Base-by-base conservation (phyloP, 2,329 filamentous ascomycete genomes). In the Dothideomycetidae sp. region DNA sequence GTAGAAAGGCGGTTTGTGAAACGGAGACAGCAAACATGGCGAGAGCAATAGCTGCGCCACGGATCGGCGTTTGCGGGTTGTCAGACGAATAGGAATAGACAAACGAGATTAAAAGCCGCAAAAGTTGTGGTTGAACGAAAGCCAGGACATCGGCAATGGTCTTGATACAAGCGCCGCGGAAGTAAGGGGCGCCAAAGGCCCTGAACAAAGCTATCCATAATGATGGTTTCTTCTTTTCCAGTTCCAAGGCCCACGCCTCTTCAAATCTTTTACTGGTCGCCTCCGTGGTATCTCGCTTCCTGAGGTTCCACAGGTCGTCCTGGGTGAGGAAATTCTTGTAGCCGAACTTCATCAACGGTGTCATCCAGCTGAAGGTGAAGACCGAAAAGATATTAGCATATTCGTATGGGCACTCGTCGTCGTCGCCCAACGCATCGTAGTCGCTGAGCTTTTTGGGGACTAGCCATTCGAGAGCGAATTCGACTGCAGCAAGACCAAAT, bases 341-440 rank as follows among this genome's bases (percentile, higher is more conserved):
- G 1, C 90, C 90, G 53, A 79, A 79, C 53, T 77, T 85, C 90
- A 98, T 98, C 72, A 98, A 64, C 0, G 90, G 86, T 0, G 90
- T 96, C 88, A 98, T 94, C 90, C 90, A 98, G 38, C 81, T 78
- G 58, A 98, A 98, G 0, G 88, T 93, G 31, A 98, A 69, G 35
- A 82, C 75, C 3, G 88, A 93, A 61, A 98, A 98, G 36, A 96
- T 68, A 42, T 88, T 85, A 10, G 90, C 86, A 56, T 93, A 93
- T 59, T 96, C 86, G 44, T 82, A 76, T 0, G 81, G 81, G 39
- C 76, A 81, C 57, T 81, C 77, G 47, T 80, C 71, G 29, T 75
- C 73, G 42, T 78, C 73, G 5, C 73, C 75, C 33, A 81, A 56
- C 4, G 73, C 73, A 54, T 79, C 71, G 52, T 81, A 81, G 31